phyloP scores from a whole-genome alignment of 2,329 filamentous ascomycete species.

The Alternaria hordeiaustralica region DNA sequence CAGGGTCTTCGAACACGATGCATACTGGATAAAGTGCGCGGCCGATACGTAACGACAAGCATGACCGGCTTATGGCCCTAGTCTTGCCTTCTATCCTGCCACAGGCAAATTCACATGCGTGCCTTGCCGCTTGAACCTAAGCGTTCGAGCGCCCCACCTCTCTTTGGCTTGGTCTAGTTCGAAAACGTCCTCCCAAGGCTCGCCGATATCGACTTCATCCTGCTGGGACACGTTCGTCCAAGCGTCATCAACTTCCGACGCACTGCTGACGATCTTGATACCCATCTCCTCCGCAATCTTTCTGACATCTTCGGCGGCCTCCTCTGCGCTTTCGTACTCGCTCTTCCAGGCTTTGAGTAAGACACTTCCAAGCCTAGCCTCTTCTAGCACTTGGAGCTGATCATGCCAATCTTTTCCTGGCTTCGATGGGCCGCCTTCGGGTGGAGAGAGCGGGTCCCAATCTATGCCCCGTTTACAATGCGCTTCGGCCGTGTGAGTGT shows the following conservation, averaged over 20 bases:
- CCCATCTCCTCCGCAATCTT: not conserved
- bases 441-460: conserved; percentile 1
- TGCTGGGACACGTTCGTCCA: not conserved
- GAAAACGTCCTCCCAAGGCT: conserved; percentile 9
- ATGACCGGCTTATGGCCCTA: not conserved
- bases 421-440: not conserved
- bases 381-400: conserved; percentile 5
- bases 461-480: not conserved
- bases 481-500: not conserved
- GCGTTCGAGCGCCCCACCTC: not conserved
- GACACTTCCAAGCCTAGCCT: conserved; percentile 10
- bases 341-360: conserved; percentile 12
- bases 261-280: conserved; percentile 4
- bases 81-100: not conserved
- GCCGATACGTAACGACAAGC: not conserved
- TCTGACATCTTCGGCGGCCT: conserved; percentile 4
- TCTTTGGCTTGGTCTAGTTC: conserved; percentile 1
- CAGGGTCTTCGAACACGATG: not conserved
- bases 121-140: not conserved
- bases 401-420: not conserved
- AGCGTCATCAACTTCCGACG: not conserved
- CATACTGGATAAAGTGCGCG: not conserved
- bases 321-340: conserved; percentile 5
- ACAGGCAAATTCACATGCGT: not conserved
- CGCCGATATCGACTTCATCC: conserved; percentile 5